These are phyloP conservation scores for Microcyclospora tardicrescens DNA, from an alignment of 2,329 filamentous ascomycete species.

Conservation along the genomic window DNA sequence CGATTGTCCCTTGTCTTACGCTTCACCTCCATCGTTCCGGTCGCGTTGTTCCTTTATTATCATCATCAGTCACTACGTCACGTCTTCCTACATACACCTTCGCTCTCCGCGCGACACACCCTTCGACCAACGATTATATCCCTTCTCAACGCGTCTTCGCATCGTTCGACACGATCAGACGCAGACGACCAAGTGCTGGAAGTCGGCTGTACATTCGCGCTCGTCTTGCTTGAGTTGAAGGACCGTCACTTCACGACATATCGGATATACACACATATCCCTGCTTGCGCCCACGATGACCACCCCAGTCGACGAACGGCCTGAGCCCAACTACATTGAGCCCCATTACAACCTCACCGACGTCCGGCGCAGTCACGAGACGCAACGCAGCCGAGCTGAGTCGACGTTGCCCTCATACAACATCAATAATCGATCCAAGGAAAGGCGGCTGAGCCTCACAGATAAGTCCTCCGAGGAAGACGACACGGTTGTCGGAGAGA, in stretches of 20 bases:
- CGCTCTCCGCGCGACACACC: too few species aligned
- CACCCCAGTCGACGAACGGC: constrained; percentile 22
- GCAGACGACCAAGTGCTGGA: constrained; percentile 7
- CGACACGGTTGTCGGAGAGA: constrained; percentile 18
- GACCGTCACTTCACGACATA: background rate
- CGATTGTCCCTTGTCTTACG: too few species aligned
- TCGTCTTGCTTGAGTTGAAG: background rate
- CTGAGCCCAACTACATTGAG: constrained; percentile 21
- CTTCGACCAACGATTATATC: too few species aligned
- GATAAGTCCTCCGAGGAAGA: constrained; percentile 23
- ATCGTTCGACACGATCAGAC: too few species aligned
- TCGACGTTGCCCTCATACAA: constrained; percentile 20
- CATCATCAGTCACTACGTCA: too few species aligned
- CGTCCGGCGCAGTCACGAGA: constrained; percentile 1
- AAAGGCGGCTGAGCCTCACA: constrained; percentile 4
- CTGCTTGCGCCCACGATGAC: constrained; percentile 14
- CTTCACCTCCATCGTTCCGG: too few species aligned
- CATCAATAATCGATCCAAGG: constrained; percentile 13
- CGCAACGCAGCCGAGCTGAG: constrained; percentile 4
- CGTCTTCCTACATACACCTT: too few species aligned
- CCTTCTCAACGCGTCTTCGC: too few species aligned
- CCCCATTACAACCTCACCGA: constrained; percentile 14
- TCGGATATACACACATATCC: background rate
- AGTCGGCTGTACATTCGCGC: constrained; percentile 1
- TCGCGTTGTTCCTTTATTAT: too few species aligned